Base-by-base conservation (phyloP, 164 flowering plant genomes). In the Berberis thunbergii region DNA sequence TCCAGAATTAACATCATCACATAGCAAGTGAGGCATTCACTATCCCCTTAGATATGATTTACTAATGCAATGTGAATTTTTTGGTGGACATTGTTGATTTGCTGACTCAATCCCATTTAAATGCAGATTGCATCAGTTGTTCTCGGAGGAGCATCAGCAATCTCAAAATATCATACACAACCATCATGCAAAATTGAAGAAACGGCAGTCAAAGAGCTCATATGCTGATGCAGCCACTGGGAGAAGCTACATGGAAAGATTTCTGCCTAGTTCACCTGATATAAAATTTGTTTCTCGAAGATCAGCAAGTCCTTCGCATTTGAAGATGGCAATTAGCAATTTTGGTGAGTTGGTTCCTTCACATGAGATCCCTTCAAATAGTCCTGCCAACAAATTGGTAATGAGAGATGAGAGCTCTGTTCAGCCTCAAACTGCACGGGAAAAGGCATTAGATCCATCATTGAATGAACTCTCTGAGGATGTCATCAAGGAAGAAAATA, bases 241-340 rank as follows among this genome's bases (percentile, higher is more conserved):
- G 62, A 84, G 76, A 74, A 86, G 89, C 78, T 91, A 84, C 79
- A 87, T 91, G 97, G 89, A 85, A 66, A 84, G 73, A 64, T 72
- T 89, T n/a, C n/a, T n/a, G n/a, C n/a, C n/a, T n/a, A n/a, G n/a
- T n/a, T n/a, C n/a, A n/a, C n/a, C n/a, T n/a, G n/a, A n/a, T n/a
- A n/a, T n/a, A n/a, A n/a, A n/a, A n/a, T n/a, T n/a, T n/a, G n/a
- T n/a, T n/a, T n/a, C n/a, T n/a, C n/a, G n/a, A n/a, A n/a, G n/a
- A n/a, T n/a, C n/a, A n/a, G n/a, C n/a, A n/a, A n/a, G n/a, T n/a
- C n/a, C n/a, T n/a, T n/a, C n/a, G n/a, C n/a, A n/a, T n/a, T n/a
- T n/a, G n/a, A n/a, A n/a, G n/a, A n/a, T n/a, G n/a, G n/a, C n/a
- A n/a, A n/a, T n/a, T n/a, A n/a, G n/a, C n/a, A n/a, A n/a, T n/a